These are phyloP conservation scores for Penicillium vulpinum DNA, from an alignment of 2,329 filamentous ascomycete genomes.

Conservation along the genomic window DNA sequence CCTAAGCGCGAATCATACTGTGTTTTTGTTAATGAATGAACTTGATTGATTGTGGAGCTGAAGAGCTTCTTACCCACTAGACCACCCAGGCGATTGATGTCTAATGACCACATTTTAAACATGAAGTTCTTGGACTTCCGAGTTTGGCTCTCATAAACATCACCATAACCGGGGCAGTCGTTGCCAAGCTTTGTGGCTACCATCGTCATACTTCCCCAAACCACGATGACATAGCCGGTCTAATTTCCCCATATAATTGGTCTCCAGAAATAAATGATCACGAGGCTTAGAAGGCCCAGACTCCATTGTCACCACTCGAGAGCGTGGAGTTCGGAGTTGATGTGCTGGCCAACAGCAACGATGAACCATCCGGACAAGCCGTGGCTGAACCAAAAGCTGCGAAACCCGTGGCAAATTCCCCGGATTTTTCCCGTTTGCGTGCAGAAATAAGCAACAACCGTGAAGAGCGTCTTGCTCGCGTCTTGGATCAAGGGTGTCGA, in stretches of 20 bases:
- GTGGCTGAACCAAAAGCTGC: conserved; percentile 2
- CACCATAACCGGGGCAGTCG: too few relatives aligned
- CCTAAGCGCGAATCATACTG: too few relatives aligned
- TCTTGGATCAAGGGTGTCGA: conserved; percentile 18
- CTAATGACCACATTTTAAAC: too few relatives aligned
- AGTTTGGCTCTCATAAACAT: too few relatives aligned
- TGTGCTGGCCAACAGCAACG: conserved; percentile 2
- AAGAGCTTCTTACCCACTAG: too few relatives aligned
- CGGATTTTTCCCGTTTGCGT: conserved; percentile 14
- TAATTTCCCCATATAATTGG: conserved; percentile 2
- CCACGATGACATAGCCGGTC: too few relatives aligned
- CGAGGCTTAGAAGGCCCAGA: conserved; percentile 4
- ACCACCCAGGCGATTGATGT: too few relatives aligned
- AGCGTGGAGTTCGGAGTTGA: conserved; percentile 5
- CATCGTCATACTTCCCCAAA: conserved; percentile 13
- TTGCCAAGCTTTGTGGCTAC: conserved; percentile 9
- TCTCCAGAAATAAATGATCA: conserved; percentile 11
- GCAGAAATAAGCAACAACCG: neutral
- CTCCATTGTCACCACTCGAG: conserved; percentile 15
- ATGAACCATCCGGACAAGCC: neutral
- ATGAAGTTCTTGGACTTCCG: too few relatives aligned
- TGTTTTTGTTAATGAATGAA: too few relatives aligned
- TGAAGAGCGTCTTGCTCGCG: neutral
- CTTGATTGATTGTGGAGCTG: too few relatives aligned
- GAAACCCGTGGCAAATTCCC: conserved; percentile 14